phyloP scores from a whole-genome alignment of 768 basidiomycete genomes.

The Rubroboletus pulcherrimus region DNA sequence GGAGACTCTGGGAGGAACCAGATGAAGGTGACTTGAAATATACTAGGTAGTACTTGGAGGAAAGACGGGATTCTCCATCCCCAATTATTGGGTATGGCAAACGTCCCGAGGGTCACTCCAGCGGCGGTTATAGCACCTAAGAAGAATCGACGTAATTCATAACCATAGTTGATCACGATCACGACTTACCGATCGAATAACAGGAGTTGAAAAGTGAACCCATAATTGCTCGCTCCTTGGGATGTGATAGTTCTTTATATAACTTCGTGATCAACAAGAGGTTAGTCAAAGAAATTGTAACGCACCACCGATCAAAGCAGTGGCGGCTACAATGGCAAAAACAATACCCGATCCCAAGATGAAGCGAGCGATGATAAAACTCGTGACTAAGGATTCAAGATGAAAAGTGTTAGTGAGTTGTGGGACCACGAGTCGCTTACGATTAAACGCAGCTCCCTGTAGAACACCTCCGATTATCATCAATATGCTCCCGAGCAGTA shows the following conservation, averaged over 20 bases:
- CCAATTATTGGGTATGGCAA: constrained; percentile 54
- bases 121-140: constrained; percentile 36
- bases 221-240: constrained; percentile 10
- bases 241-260: constrained; percentile 5
- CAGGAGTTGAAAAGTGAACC: background rate
- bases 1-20: constrained; percentile 61
- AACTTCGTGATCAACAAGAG: background rate
- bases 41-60: constrained; percentile 51
- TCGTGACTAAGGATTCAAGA: background rate
- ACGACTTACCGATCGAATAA: constrained; percentile 3
- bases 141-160: background rate
- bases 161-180: background rate
- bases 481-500: constrained; percentile 6
- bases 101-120: constrained; percentile 57
- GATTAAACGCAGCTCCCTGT: constrained; percentile 10
- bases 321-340: background rate
- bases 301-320: constrained; percentile 6
- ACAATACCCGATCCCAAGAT: background rate
- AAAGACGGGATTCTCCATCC: constrained; percentile 62
- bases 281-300: background rate
- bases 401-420: background rate
- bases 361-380: constrained; percentile 6
- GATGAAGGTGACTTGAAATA: constrained; percentile 52
- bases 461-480: constrained; percentile 5
- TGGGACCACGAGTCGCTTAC: background rate